These are phyloP conservation scores for Cercospora sp. DNA, from an alignment of 2,329 filamentous ascomycete genomes.

Conservation along the genomic window DNA sequence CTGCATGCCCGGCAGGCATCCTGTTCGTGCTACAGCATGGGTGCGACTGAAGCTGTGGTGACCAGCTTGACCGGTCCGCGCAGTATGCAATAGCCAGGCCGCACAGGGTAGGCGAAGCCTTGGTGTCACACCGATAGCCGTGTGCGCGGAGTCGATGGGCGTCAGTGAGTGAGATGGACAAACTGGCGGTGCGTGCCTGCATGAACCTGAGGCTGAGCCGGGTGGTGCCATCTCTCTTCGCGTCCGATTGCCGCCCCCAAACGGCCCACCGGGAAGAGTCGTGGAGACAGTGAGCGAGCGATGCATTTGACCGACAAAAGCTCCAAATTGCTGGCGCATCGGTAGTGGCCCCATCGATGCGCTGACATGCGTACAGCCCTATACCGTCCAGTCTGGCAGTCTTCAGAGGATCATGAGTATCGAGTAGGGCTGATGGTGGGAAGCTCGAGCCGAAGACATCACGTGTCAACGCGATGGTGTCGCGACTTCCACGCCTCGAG, in stretches of 20 bases:
- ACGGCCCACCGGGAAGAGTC: background rate
- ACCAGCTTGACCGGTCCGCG: background rate
- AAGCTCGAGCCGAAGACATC: background rate
- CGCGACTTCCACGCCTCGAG: background rate
- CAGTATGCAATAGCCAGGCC: background rate
- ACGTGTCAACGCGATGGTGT: background rate
- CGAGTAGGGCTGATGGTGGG: background rate
- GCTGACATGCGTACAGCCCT: background rate
- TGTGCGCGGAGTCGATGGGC: background rate
- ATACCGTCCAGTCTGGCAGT: background rate
- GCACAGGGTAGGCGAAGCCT: background rate
- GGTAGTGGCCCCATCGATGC: background rate
- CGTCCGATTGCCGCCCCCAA: background rate
- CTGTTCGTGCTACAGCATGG: background rate
- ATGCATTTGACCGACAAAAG: background rate
- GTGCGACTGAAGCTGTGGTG: background rate
- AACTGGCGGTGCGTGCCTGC: conserved; percentile 1
- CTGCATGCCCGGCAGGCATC: background rate
- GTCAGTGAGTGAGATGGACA: conserved; percentile 1
- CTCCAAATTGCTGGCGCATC: background rate
- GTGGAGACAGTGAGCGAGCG: background rate
- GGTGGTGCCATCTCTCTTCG: background rate
- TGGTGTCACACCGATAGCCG: background rate
- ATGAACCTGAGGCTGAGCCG: background rate
- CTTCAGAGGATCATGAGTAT: background rate